phyloP scores from a whole-genome alignment of 306 rosid genomes.

The Prunus campanulata region DNA sequence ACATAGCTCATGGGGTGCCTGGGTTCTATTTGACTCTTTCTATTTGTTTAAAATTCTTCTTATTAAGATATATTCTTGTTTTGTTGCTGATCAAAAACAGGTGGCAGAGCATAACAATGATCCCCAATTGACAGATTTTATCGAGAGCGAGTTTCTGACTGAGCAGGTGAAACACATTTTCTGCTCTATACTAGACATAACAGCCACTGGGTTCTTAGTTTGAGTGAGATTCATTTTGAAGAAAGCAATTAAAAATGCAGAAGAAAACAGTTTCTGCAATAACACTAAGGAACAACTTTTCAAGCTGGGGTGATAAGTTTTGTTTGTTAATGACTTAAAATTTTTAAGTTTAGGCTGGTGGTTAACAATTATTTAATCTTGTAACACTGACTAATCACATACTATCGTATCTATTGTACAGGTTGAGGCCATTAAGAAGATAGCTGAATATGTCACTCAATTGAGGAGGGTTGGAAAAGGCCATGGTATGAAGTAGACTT shows the following conservation, averaged over 20 bases:
- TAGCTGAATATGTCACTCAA: slow-evolving; percentile 78
- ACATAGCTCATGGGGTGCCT: not conserved
- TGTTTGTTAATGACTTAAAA: no score
- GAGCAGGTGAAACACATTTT: slow-evolving; percentile 61
- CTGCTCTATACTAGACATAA: not conserved
- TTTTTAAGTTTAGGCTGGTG: no score
- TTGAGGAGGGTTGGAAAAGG: slow-evolving; percentile 82
- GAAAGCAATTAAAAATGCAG: not conserved
- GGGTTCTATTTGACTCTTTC: not conserved
- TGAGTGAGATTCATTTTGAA: not conserved
- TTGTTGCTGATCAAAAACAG: slow-evolving; percentile 36
- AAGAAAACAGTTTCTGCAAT: not conserved
- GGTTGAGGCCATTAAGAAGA: slow-evolving; percentile 81
- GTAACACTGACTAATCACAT: not conserved
- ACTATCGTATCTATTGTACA: slow-evolving; percentile 9
- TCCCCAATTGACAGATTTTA: slow-evolving; percentile 65
- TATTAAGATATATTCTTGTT: not conserved
- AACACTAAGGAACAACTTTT: not conserved
- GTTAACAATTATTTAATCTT: not conserved
- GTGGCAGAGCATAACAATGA: slow-evolving; percentile 62
- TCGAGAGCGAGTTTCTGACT: slow-evolving; percentile 61
- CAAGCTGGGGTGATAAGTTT: not conserved
- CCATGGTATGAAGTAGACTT: slow-evolving; percentile 56
- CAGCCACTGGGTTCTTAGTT: not conserved
- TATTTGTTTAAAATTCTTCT: not conserved